Conservation (phyloP, 1,139 yeast species). For the Debaryomyces psychrophilus region DNA sequence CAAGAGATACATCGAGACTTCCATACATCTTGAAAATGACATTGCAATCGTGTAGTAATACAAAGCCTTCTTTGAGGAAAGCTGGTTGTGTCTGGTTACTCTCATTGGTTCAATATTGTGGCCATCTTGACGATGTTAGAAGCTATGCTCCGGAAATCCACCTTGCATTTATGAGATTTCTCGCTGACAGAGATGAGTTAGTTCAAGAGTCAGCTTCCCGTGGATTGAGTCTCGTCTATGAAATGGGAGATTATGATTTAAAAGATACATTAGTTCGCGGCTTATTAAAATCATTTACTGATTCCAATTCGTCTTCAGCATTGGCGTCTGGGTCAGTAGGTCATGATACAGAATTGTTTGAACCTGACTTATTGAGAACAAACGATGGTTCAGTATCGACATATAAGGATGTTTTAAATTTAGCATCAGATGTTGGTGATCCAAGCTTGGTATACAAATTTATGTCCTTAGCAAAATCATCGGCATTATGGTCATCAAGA, state of each 20-base stretch:
- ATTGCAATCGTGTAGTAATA: constrained; percentile 55
- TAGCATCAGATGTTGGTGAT: constrained; percentile 95
- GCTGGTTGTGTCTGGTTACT: constrained; percentile 88
- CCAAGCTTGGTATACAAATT: constrained; percentile 92
- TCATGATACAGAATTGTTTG: constrained; percentile 82
- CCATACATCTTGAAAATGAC: constrained; percentile 47
- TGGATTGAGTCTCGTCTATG: constrained; percentile 82
- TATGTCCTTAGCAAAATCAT: constrained; percentile 87
- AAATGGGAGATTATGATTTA: constrained; percentile 67
- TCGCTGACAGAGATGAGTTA: constrained; percentile 79
- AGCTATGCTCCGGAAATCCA: constrained; percentile 62
- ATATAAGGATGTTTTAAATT: constrained; percentile 77
- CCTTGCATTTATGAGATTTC: constrained; percentile 68
- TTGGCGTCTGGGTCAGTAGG: constrained; percentile 71
- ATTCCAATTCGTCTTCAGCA: constrained; percentile 53
- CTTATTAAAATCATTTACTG: constrained; percentile 80
- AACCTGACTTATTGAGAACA: constrained; percentile 76
- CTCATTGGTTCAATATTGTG: constrained; percentile 76
- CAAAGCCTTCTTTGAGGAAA: constrained; percentile 74
- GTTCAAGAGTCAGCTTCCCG: constrained; percentile 91
- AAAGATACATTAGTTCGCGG: constrained; percentile 76
- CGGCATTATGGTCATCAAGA: constrained; percentile 90
- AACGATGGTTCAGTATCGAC: constrained; percentile 88
- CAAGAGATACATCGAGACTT: constrained; percentile 28
- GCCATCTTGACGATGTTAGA: constrained; percentile 47